Base-by-base conservation (phyloP, 108 stramenopile species). In the Mayamaea pseudoterrestris region DNA sequence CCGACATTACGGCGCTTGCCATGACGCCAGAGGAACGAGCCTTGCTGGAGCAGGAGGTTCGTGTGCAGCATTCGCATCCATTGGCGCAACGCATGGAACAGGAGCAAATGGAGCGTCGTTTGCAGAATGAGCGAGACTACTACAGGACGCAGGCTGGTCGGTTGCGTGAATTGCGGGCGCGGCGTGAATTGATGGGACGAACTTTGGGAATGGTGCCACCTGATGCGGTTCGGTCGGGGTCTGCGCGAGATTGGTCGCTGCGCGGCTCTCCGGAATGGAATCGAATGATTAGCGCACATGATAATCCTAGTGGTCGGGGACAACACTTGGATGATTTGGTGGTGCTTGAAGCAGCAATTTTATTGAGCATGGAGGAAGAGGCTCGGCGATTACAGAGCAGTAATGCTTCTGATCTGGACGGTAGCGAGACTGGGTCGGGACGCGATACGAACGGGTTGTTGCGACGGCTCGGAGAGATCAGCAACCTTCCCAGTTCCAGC, bases 1-100 rank as follows among this genome's bases (percentile, higher is more conserved):
- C 35, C 35, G 47, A 62, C 29, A 47, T 56, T 29, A 41, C 41
- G 46, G 41, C 50, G 40, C 44, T 85, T 25, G 77, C 80, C 44
- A 75, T 88, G 71, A 70, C 68, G 4, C 60, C 78, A 6, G 80
- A 77, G 39, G 85, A 82, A 49, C 75, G 85, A 18, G 45, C 50
- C 16, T 51, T 53, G 23, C 47, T 88, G 39, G 85, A 88, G 51
- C 45, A 53, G 5, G 76, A 88, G 66, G 78, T 88, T 80, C 48
- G 59, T 26, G 74, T 66, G 0, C 86, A 88, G 47, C 58, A 74
- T 16, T 58, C 47, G 11, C 86, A 88, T 55, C 78, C 76, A 2
- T 55, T 82, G 37, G 59, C 74, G 17, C 60, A 62, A 7, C 62
- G 67, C 42, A 52, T 83, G 64, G 63, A 71, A 31, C 35, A 42